Conservation (phyloP, 176 grass and related monocot species). For the Zoysia japonica region DNA sequence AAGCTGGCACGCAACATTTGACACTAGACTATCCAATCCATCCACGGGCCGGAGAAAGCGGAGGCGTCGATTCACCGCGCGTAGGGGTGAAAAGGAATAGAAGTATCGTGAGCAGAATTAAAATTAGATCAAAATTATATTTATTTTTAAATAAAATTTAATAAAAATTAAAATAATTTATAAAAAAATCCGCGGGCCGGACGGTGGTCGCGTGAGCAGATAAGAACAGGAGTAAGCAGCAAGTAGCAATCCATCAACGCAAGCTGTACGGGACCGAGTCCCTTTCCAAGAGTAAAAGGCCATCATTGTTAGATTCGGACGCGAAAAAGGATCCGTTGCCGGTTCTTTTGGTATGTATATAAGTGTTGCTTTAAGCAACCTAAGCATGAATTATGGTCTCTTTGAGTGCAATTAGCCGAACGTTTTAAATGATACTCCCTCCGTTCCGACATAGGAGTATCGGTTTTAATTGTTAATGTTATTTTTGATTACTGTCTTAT, state of each 20-base stretch:
- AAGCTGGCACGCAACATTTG: too few species aligned
- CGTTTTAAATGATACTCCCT: neutral
- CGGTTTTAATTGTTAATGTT: too few species aligned
- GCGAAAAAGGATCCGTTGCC: neutral
- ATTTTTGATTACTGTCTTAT: too few species aligned
- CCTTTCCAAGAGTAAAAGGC: slow-evolving; percentile 12
- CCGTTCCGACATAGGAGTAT: too few species aligned
- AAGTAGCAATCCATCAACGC: neutral
- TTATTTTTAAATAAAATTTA: too few species aligned
- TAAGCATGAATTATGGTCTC: neutral
- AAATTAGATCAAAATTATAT: too few species aligned
- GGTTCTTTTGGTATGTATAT: neutral
- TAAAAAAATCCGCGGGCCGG: neutral
- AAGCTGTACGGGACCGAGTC: neutral
- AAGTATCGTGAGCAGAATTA: too few species aligned
- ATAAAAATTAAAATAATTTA: too few species aligned
- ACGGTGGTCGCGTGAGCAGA: neutral
- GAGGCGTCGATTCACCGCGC: too few species aligned
- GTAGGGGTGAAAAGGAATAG: too few species aligned
- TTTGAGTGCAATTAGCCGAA: neutral
- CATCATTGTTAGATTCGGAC: slow-evolving; percentile 21
- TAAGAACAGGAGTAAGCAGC: neutral
- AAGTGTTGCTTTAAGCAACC: neutral
- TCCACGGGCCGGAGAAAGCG: too few species aligned
- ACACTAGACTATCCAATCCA: too few species aligned